These are phyloP conservation scores for Pseudogymnoascus sp. DNA, from an alignment of 2,329 filamentous ascomycete species.

Conservation along the genomic window DNA sequence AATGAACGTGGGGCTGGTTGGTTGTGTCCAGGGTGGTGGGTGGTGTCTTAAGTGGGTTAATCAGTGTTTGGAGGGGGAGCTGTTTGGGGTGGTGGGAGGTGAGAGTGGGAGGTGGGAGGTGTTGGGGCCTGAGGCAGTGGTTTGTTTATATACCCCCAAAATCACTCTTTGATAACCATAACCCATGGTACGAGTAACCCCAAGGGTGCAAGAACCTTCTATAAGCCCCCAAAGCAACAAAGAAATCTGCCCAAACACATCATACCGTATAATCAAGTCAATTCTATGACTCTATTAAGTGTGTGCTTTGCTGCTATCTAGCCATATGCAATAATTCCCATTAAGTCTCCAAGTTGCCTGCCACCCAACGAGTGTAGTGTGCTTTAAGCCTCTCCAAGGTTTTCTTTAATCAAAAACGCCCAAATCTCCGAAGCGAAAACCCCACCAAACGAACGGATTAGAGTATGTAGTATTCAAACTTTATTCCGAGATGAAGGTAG, in stretches of 20 bases:
- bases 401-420: not conserved
- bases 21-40: too few species aligned
- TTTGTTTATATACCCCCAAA: too few species aligned
- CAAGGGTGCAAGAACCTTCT: too few species aligned
- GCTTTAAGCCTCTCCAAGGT: not conserved
- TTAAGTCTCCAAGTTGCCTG: not conserved
- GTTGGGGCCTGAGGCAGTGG: too few species aligned
- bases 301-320: not conserved
- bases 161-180: too few species aligned
- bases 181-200: too few species aligned
- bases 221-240: too few species aligned
- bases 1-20: too few species aligned
- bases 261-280: not conserved
- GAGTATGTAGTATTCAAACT: not conserved
- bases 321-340: not conserved
- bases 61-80: too few species aligned
- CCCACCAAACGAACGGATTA: not conserved
- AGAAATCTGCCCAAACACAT: not conserved
- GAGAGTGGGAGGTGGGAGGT: too few species aligned
- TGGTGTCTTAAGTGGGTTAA: too few species aligned
- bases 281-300: not conserved
- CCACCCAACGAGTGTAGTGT: not conserved
- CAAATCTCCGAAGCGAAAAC: not conserved
- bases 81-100: too few species aligned
- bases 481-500: constrained; percentile 79